Conservation (phyloP, 139 green algal species). For the Chlorella ohadii region DNA sequence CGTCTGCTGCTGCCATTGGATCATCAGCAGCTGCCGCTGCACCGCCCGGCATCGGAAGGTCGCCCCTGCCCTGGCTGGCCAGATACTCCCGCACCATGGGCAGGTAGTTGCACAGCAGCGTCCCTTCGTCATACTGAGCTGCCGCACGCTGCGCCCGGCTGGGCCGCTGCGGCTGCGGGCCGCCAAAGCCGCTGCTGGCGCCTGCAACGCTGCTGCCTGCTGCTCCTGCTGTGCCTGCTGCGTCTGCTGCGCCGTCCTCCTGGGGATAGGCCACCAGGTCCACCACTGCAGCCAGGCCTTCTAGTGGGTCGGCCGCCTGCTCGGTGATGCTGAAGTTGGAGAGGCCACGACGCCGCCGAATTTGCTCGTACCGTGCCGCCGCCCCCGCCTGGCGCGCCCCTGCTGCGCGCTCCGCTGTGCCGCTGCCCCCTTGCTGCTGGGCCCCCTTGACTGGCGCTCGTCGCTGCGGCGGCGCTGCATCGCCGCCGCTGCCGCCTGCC, state of each 20-base stretch:
- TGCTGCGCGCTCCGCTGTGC: neutral
- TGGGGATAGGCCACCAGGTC: conserved; percentile 27
- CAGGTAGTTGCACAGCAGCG: conserved; percentile 41
- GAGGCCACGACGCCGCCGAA: conserved; percentile 20
- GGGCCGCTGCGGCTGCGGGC: neutral
- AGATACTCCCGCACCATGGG: conserved; percentile 45
- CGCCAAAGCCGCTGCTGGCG: neutral
- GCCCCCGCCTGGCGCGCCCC: conserved; percentile 6
- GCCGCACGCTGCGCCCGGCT: conserved; percentile 12
- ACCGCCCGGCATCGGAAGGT: neutral
- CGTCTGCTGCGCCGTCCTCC: neutral
- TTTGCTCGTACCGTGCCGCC: conserved; percentile 14
- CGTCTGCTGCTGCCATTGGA: neutral
- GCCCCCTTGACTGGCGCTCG: neutral
- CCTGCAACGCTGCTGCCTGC: neutral
- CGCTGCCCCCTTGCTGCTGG: neutral
- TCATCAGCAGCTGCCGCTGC: neutral
- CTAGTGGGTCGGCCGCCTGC: conserved; percentile 16
- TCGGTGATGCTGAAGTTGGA: conserved; percentile 20
- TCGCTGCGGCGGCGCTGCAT: neutral
- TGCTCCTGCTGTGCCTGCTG: neutral
- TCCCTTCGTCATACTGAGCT: conserved; percentile 29
- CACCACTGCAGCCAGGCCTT: conserved; percentile 11
- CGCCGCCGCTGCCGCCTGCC: neutral
- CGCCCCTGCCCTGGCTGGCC: neutral